Percentiles rank a stretch among this genome's conserved stretches.
Conservation (phyloP, 2,329 filamentous ascomycete species). For the Ceratocystis eucalypticola region DNA sequence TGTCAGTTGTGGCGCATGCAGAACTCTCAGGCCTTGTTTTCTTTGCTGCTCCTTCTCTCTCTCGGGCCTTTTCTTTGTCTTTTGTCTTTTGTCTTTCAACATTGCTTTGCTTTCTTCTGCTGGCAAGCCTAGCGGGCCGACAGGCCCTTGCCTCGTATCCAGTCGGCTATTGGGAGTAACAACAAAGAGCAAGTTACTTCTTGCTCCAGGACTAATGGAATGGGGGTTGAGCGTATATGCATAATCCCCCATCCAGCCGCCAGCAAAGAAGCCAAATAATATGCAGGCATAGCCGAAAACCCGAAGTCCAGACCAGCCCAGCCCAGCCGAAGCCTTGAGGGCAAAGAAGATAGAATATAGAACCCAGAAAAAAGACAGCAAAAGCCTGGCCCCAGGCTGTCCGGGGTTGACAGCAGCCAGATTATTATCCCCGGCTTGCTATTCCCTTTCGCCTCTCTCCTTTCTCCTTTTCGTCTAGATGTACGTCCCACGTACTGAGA, state of each 20-base stretch:
- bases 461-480: not conserved
- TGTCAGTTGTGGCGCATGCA: conserved; percentile 8
- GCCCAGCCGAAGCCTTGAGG: not conserved
- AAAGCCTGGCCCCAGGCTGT: not conserved
- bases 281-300: not conserved
- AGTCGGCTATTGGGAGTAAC: no score
- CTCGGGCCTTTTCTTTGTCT: conserved; percentile 1
- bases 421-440: not conserved
- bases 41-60: not conserved
- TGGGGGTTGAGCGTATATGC: not conserved
- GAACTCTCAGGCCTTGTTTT: not conserved
- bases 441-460: not conserved
- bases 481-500: no score
- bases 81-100: not conserved
- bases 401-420: not conserved
- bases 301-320: not conserved
- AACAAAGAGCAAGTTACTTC: no score
- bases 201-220: no score
- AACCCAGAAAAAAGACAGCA: no score
- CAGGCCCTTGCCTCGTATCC: not conserved
- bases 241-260: not conserved
- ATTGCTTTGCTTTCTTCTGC: not conserved
- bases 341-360: no score
- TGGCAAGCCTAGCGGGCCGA: not conserved
- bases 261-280: not conserved